Evolutionary conservation across 164 flowering plant species (phyloP).

Genomic region (Magnolia sinica): DNA sequence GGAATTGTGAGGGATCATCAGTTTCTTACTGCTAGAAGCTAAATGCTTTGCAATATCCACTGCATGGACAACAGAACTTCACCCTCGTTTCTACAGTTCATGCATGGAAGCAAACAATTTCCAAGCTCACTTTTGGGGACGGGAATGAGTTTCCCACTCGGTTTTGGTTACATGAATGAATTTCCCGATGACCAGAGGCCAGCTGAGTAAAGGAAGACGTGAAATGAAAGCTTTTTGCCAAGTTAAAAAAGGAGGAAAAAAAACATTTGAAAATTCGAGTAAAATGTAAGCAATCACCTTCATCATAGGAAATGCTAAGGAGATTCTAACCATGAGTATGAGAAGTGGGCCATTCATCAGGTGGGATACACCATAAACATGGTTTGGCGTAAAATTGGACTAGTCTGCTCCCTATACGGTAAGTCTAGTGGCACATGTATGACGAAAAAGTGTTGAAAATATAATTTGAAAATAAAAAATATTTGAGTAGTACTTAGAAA

Average conservation of each 20-base stretch:
- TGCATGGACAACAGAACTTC: too few relatives aligned
- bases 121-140: conserved; percentile 45
- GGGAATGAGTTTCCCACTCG: conserved; percentile 22
- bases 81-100: too few relatives aligned
- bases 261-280: background rate
- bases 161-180: conserved; percentile 22
- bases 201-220: conserved; percentile 34
- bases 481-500: too few relatives aligned
- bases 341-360: background rate
- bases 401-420: background rate
- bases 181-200: conserved; percentile 87
- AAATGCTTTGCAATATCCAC: too few relatives aligned
- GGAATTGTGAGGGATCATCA: too few relatives aligned
- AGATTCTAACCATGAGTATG: background rate
- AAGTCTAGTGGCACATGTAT: too few relatives aligned
- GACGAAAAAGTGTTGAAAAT: too few relatives aligned
- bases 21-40: too few relatives aligned
- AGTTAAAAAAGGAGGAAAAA: background rate
- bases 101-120: too few relatives aligned
- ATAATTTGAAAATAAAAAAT: too few relatives aligned
- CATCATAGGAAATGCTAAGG: background rate
- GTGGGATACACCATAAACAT: too few relatives aligned
- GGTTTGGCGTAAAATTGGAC: background rate
- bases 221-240: background rate
- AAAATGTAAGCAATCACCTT: too few relatives aligned